Evolutionary conservation across 1,284 basidiomycete genomes (phyloP).

Genomic region (Amylostereum areolatum): DNA sequence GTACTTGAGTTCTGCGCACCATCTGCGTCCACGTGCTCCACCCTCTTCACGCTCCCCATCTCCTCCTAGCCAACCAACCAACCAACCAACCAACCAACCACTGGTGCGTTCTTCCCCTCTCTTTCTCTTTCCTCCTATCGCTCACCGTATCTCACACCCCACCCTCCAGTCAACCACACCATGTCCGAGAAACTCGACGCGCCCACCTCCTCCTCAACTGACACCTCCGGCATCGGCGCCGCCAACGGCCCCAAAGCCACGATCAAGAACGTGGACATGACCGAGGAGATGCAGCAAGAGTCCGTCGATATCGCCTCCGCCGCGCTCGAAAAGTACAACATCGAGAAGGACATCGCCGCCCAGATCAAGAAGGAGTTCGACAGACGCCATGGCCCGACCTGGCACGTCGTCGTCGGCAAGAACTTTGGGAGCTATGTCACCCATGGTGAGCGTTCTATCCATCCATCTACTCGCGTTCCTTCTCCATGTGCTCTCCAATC

Average conservation of each 20-base stretch:
- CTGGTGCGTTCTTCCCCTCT: too few relatives aligned
- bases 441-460: constrained; percentile 63
- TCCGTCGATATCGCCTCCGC: constrained; percentile 82
- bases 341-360: constrained; percentile 97
- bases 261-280: constrained; percentile 98
- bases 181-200: constrained; percentile 66
- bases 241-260: constrained; percentile 65
- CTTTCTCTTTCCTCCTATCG: too few relatives aligned
- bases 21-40: too few relatives aligned
- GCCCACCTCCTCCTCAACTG: constrained; percentile 47
- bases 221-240: constrained; percentile 36
- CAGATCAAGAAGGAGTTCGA: constrained; percentile 98
- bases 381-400: constrained; percentile 85
- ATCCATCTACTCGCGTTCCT: constrained; percentile 3
- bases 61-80: too few relatives aligned
- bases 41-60: too few relatives aligned
- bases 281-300: constrained; percentile 92
- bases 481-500: too few relatives aligned
- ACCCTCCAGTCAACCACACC: constrained; percentile 11
- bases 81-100: too few relatives aligned
- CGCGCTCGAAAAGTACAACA: constrained; percentile 85
- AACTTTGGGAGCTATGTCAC: constrained; percentile 98
- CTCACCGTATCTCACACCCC: too few relatives aligned
- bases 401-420: constrained; percentile 98
- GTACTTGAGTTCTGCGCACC: too few relatives aligned